Percentiles rank a stretch among this genome's conserved stretches.
These are phyloP conservation scores for Pichia paraexigua DNA, from an alignment of 805 yeast species.

Conservation along the genomic window DNA sequence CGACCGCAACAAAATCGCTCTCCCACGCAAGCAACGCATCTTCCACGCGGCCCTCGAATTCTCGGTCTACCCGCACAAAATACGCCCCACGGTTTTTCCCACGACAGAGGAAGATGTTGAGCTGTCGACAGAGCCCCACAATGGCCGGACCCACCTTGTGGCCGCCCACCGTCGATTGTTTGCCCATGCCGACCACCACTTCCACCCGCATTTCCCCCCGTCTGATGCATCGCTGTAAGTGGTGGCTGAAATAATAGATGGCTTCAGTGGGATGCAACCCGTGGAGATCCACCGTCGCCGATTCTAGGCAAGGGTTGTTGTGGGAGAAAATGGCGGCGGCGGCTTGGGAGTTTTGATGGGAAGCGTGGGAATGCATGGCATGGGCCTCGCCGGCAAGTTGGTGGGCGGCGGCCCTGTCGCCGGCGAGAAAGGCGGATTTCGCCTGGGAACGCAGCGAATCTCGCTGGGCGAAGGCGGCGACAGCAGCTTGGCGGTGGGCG, in stretches of 20 bases:
- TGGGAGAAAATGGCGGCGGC: constrained; percentile 3
- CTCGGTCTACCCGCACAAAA: neutral
- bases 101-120: neutral
- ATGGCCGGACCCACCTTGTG: neutral
- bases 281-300: constrained; percentile 8
- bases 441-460: neutral
- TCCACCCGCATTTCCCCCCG: constrained; percentile 3
- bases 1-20: neutral
- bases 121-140: neutral
- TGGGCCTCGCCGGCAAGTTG: constrained; percentile 9
- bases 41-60: neutral
- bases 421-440: neutral
- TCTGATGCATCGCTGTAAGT: constrained; percentile 3
- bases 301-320: constrained; percentile 5
- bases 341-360: constrained; percentile 5
- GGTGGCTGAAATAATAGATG: constrained; percentile 7
- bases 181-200: constrained; percentile 9
- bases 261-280: constrained; percentile 7
- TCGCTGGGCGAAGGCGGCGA: constrained; percentile 1
- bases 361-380: neutral
- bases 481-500: neutral
- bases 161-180: constrained; percentile 3
- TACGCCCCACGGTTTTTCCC: neutral
- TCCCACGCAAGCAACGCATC: neutral
- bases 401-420: constrained; percentile 2